Base-by-base conservation (phyloP, 306 rosid genomes). In the Rosa lucieae region DNA sequence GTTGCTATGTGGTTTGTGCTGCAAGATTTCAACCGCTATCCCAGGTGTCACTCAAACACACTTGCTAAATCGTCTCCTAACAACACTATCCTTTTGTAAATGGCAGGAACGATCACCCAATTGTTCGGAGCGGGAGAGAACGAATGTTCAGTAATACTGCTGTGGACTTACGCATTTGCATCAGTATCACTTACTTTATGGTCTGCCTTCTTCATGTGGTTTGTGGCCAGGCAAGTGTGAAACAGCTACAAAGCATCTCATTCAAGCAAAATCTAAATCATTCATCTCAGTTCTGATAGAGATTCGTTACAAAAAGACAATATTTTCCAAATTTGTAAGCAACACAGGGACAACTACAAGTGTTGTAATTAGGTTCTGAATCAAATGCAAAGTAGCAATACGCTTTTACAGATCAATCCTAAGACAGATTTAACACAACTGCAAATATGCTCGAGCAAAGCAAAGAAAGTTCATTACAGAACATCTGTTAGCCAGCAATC, bases 151-250 rank as follows among this genome's bases (percentile, higher is more conserved):
- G 85, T 90, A 0, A 89, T 90, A 61, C 84, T 89, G 95, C 78
- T 89, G 48, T 92, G 93, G 91, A 87, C 93, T 44, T 92, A 90
- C 67, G 81, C 39, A 18, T 80, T 90, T 70, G 92, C 97, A 0
- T 92, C 97, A 69, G 40, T 90, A 76, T 87, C 97, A 13, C 90
- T 92, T 12, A 92, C 97, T 35, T 72, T 92, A 44, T 92, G 97
- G 97, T 90, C 91, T 70, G 87, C 92, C 72, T 81, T 72, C 29
- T 92, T 89, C 95, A 74, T 90, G 95, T 92, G 89, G 93, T 86
- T 86, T 40, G 89, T 92, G 77, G 55, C 85, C 66, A 85, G 40
- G 43, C 10, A 1, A 85, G 17, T 42, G 42, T 75, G 47, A 75
- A 21, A 21, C 70, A 5, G 29, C 70, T 39, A 56, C 51, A 61